phyloP scores from a whole-genome alignment of 2,329 filamentous ascomycete species.

The Sporothrix schenckii region DNA sequence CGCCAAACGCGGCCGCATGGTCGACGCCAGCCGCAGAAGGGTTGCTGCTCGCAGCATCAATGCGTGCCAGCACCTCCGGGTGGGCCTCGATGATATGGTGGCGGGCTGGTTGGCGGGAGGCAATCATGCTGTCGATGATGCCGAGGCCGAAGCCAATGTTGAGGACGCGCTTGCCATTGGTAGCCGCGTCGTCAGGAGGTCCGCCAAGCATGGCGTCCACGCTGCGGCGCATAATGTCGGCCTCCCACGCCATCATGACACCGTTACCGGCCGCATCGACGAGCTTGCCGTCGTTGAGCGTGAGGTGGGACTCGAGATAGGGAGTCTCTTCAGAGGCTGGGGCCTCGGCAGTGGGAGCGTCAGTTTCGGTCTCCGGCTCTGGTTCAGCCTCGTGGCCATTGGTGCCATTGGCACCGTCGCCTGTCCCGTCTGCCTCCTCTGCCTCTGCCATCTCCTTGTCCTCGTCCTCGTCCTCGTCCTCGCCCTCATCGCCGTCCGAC shows the following conservation, averaged over 20 bases:
- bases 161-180: slow-evolving; percentile 66
- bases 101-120: slow-evolving; percentile 64
- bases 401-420: background rate
- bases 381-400: slow-evolving; percentile 37
- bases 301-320: slow-evolving; percentile 69
- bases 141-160: slow-evolving; percentile 93
- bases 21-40: slow-evolving; percentile 47
- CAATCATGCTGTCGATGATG: slow-evolving; percentile 79
- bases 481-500: slow-evolving; percentile 56
- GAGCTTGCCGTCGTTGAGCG: slow-evolving; percentile 66
- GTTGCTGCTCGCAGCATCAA: slow-evolving; percentile 51
- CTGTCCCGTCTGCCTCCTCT: slow-evolving; percentile 37
- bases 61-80: slow-evolving; percentile 70
- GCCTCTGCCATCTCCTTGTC: slow-evolving; percentile 44
- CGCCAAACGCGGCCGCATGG: slow-evolving; percentile 52
- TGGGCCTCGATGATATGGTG: slow-evolving; percentile 91
- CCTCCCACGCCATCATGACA: slow-evolving; percentile 95
- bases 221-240: slow-evolving; percentile 78
- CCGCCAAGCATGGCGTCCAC: slow-evolving; percentile 67
- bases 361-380: slow-evolving; percentile 37
- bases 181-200: slow-evolving; percentile 28
- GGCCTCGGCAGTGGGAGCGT: slow-evolving; percentile 38
- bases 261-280: slow-evolving; percentile 77
- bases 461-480: slow-evolving; percentile 48
- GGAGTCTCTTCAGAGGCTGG: slow-evolving; percentile 59